Base-by-base conservation (phyloP, 1,284 basidiomycete species). In the Fomitopsis schrenkii region DNA sequence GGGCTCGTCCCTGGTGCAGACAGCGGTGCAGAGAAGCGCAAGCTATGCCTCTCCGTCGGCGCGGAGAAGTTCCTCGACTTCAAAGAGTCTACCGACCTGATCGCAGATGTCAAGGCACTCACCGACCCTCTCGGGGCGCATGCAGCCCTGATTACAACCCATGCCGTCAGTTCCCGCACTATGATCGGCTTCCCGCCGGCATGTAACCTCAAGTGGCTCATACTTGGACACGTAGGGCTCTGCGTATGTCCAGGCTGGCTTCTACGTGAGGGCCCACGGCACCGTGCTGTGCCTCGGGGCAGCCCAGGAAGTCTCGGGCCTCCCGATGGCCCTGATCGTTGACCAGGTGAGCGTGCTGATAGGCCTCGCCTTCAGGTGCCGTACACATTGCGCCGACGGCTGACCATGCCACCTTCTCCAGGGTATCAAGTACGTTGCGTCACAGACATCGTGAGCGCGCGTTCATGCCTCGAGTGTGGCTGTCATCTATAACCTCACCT, bases 241-340 rank as follows among this genome's bases (percentile, higher is more conserved):
- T 8, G 89, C 86, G 0, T 94, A 93, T 72, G 74, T 81, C 19
- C 83, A 90, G 71, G 92, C 90, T 8, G 75, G 91, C 36, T 83
- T 85, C 55, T 92, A 93, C 73, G 74, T 93, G 61, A 80, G 87
- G 42, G 75, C 79, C 5, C 79, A 83, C 42, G 86, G 90, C 33
- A 81, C 81, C 2, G 78, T 94, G 55, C 88, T 94, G 76, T 86
- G 82, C 30, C 88, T 93, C 42, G 91, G 91, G 54, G 76, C 93
- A 5, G 83, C 80, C 3, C 75, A 83, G 35, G 83, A 85, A 0
- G 79, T 74, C 28, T 77, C 93, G 35, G 78, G 84, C 33, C 83
- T 86, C 0, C 83, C 86, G 42, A 88, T 94, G 66, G 94, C 93
- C 80, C 90, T 83, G 75, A 88, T 85, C 2, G 89, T 91, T 28